Conservation (phyloP, 371 early-diverging fungal species). For the Mucor mucedo region DNA sequence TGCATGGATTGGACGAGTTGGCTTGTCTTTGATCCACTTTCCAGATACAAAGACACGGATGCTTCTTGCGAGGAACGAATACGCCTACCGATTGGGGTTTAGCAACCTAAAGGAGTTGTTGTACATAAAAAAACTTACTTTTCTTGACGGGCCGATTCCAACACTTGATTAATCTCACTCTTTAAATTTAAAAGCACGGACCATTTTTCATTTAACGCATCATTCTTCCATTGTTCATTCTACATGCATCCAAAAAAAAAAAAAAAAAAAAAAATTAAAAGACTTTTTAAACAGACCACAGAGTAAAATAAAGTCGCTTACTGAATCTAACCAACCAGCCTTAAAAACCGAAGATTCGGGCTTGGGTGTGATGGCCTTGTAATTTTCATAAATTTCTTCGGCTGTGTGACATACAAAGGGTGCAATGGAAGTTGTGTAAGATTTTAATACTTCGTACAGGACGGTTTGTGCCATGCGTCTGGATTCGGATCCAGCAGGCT, state of each 20-base stretch:
- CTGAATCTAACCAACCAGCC: constrained; percentile 62
- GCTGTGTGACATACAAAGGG: constrained; percentile 79
- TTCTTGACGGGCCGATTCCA: constrained; percentile 72
- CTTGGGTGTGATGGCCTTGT: constrained; percentile 39
- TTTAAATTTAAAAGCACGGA: constrained; percentile 60
- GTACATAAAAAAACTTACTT: constrained; percentile 43
- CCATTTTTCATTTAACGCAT: constrained; percentile 60
- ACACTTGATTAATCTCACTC: constrained; percentile 63
- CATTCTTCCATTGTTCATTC: constrained; percentile 60
- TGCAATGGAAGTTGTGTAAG: constrained; percentile 67
- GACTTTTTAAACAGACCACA: not conserved
- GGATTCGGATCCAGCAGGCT: constrained; percentile 32
- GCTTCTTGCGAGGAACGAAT: constrained; percentile 68
- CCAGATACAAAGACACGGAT: constrained; percentile 44
- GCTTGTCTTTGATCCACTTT: constrained; percentile 15
- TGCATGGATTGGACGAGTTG: constrained; percentile 35
- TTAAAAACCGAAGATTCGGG: constrained; percentile 69
- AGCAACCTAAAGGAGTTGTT: not conserved
- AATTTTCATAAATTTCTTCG: constrained; percentile 80
- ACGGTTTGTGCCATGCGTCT: constrained; percentile 76
- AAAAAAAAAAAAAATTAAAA: not conserved
- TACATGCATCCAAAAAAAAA: not conserved
- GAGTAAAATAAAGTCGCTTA: constrained; percentile 15
- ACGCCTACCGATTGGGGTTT: constrained; percentile 22
- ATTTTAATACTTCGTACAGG: constrained; percentile 71